Conservation (phyloP, 768 basidiomycete genomes). For the Hericium coralloides region DNA sequence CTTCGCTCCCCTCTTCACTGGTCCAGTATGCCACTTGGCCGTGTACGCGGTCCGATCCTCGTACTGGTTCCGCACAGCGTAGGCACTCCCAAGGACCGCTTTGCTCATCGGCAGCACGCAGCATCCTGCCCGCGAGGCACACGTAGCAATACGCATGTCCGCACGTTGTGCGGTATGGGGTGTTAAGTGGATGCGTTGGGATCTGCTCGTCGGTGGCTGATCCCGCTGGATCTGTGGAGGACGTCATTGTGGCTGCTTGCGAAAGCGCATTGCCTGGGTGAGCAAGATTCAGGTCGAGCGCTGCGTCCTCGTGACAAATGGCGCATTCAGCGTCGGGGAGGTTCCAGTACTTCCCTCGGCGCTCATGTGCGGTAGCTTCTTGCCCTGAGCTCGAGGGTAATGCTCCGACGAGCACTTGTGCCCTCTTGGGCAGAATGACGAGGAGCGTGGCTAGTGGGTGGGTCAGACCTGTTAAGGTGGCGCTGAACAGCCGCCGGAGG, state of each 20-base stretch:
- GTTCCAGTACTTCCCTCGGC: conserved; percentile 55
- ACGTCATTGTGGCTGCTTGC: conserved; percentile 20
- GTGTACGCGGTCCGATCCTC: conserved; percentile 49
- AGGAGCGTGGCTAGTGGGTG: conserved; percentile 18
- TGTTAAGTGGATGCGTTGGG: conserved; percentile 59
- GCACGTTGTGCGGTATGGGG: conserved; percentile 77
- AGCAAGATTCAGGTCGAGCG: conserved; percentile 47
- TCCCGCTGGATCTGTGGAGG: conserved; percentile 13
- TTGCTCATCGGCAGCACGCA: conserved; percentile 60
- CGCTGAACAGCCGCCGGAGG: conserved; percentile 46
- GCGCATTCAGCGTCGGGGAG: conserved; percentile 77
- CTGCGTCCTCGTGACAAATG: conserved; percentile 77
- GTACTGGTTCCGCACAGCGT: conserved; percentile 62
- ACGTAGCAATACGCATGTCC: conserved; percentile 90
- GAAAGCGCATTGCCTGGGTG: conserved; percentile 43
- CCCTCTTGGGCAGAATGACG: too few species aligned
- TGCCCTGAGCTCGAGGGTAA: too few species aligned
- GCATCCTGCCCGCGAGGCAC: conserved; percentile 80
- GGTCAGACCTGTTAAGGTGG: conserved; percentile 17
- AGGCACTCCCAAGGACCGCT: conserved; percentile 74
- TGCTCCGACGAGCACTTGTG: too few species aligned
- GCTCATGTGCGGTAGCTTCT: not conserved
- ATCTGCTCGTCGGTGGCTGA: conserved; percentile 29
- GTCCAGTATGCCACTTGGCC: conserved; percentile 15
- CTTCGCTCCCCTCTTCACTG: conserved; percentile 38